These are phyloP conservation scores for Shiraia bambusicola DNA, from an alignment of 2,329 filamentous ascomycete species.

Conservation along the genomic window DNA sequence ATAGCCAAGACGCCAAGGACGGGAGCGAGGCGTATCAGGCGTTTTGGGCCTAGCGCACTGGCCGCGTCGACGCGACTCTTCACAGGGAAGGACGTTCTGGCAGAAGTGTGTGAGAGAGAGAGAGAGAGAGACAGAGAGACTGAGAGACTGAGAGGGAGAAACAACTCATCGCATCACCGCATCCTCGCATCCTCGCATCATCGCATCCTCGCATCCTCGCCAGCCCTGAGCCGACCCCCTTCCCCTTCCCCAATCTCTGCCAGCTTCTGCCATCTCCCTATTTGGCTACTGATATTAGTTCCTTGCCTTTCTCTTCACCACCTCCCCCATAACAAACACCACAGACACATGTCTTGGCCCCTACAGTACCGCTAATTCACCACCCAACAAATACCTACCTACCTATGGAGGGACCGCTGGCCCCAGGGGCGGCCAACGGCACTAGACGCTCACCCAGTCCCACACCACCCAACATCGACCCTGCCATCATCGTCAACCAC, in stretches of 20 bases:
- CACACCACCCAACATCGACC: conserved; percentile 47
- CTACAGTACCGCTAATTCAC: conserved; percentile 26
- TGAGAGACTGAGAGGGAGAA: too few species aligned
- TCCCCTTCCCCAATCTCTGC: too few species aligned
- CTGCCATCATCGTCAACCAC: conserved; percentile 52
- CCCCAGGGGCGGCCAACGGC: conserved; percentile 45
- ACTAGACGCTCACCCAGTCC: conserved; percentile 40
- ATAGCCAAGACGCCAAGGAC: conserved; percentile 19
- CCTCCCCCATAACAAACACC: too few species aligned
- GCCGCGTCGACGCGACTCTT: conserved; percentile 17
- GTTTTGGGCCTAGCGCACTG: conserved; percentile 11
- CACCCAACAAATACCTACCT: too few species aligned
- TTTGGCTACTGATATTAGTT: too few species aligned
- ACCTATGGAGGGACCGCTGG: conserved; percentile 49
- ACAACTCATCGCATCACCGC: conserved; percentile 28
- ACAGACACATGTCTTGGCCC: conserved; percentile 37
- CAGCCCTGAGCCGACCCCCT: conserved; percentile 18
- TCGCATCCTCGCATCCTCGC: conserved; percentile 5
- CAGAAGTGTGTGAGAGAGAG: too few species aligned
- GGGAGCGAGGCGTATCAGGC: conserved; percentile 14
- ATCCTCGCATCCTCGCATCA: conserved; percentile 8
- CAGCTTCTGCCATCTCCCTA: too few species aligned
- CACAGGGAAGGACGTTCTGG: conserved; percentile 15
- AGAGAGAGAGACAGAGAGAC: too few species aligned
- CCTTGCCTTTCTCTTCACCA: too few species aligned